Percentiles rank a stretch among this genome's conserved stretches.
phyloP scores from a whole-genome alignment of 129 eudicot species.

The Chrysanthemum makinoi region DNA sequence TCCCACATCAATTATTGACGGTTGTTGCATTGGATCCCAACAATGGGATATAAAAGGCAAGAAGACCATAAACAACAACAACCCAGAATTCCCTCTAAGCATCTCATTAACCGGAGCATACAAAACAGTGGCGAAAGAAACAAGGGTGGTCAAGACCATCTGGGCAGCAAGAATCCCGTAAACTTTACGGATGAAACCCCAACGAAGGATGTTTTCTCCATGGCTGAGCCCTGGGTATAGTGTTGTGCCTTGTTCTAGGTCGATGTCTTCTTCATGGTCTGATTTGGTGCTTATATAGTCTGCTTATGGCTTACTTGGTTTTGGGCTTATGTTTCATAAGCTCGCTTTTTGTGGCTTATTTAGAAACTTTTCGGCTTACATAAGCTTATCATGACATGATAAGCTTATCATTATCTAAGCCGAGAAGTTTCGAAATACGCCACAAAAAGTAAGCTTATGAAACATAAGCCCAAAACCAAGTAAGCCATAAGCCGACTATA shows the following conservation, averaged over 20 bases:
- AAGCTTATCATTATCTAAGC: too few relatives aligned
- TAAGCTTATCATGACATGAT: neutral
- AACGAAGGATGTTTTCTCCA: conserved; percentile 86
- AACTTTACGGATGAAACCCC: conserved; percentile 98
- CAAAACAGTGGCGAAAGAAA: conserved; percentile 69
- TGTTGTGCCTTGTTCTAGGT: conserved; percentile 75
- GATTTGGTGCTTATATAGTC: too few relatives aligned
- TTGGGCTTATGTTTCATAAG: too few relatives aligned
- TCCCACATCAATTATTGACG: too few relatives aligned
- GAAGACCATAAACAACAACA: conserved; percentile 66
- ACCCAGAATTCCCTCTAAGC: conserved; percentile 65
- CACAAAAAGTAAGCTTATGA: too few relatives aligned
- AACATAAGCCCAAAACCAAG: too few relatives aligned
- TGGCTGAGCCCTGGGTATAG: conserved; percentile 80
- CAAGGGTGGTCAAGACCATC: conserved; percentile 73
- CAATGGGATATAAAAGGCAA: neutral
- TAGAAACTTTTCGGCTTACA: too few relatives aligned
- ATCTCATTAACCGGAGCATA: conserved; percentile 77
- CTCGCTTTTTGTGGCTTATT: too few relatives aligned
- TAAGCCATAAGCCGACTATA: too few relatives aligned
- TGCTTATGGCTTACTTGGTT: neutral
- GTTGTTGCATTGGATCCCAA: too few relatives aligned
- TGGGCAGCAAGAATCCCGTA: conserved; percentile 89
- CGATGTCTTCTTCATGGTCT: conserved; percentile 33
- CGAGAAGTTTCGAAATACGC: too few relatives aligned